Percentiles rank a stretch among this genome's conserved stretches.
These are phyloP conservation scores for Boletus rufocinnamomeus DNA, from an alignment of 768 basidiomycete genomes.

Conservation along the genomic window DNA sequence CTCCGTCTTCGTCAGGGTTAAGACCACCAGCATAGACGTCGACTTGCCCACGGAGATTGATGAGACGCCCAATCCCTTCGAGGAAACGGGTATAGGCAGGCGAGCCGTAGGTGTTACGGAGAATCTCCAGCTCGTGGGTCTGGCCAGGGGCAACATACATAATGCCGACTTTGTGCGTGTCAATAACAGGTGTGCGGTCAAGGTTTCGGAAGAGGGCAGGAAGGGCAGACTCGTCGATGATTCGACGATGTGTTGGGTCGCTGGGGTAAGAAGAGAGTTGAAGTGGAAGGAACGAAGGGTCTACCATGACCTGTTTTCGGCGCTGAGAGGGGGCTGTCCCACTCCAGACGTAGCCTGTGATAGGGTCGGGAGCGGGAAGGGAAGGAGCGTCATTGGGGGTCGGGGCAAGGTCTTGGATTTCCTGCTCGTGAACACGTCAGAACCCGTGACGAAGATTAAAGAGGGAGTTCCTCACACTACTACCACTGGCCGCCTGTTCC, in stretches of 20 bases:
- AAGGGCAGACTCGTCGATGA: constrained; percentile 56
- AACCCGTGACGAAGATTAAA: not conserved
- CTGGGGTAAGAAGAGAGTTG: constrained; percentile 81
- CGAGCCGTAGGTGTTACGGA: constrained; percentile 89
- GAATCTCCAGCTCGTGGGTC: constrained; percentile 78
- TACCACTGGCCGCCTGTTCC: constrained; percentile 1
- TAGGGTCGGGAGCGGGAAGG: constrained; percentile 60
- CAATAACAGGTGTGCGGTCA: constrained; percentile 90
- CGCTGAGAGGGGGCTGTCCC: constrained; percentile 84
- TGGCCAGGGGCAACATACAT: constrained; percentile 96
- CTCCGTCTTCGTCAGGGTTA: constrained; percentile 89
- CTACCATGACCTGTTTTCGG: constrained; percentile 80
- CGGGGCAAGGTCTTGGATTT: constrained; percentile 21
- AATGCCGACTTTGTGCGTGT: constrained; percentile 95
- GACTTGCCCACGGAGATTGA: constrained; percentile 84
- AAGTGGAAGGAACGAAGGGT: constrained; percentile 82
- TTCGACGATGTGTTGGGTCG: constrained; percentile 40
- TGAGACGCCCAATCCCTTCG: constrained; percentile 83
- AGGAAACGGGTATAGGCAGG: constrained; percentile 94
- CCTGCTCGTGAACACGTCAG: constrained; percentile 22
- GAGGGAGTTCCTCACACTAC: constrained; percentile 13
- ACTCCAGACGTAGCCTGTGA: constrained; percentile 89
- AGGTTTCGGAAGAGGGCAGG: constrained; percentile 63
- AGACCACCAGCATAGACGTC: constrained; percentile 94
- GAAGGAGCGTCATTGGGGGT: constrained; percentile 9